Evolutionary conservation across 371 early-diverging fungal species (phyloP).

Genomic region (Dinochytrium kinnereticum): DNA sequence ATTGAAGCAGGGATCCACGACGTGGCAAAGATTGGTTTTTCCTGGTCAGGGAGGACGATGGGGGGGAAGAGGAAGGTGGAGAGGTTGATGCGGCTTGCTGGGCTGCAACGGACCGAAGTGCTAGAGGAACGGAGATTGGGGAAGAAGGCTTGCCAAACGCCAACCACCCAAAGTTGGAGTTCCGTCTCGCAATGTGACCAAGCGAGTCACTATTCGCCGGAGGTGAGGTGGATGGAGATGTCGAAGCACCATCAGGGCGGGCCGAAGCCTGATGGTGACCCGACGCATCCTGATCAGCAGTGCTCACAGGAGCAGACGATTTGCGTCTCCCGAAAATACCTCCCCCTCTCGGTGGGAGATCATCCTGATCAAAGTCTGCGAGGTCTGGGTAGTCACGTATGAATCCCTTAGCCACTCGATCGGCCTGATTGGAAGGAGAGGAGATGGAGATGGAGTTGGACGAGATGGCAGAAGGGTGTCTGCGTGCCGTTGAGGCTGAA

Average conservation of each 20-base stretch:
- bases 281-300: too few species aligned
- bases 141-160: constrained; percentile 9
- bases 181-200: not conserved
- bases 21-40: not conserved
- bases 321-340: too few species aligned
- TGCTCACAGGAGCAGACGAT: too few species aligned
- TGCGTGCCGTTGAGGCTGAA: not conserved
- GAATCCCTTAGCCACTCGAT: not conserved
- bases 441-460: not conserved
- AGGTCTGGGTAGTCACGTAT: constrained; percentile 5
- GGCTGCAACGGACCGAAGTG: constrained; percentile 6
- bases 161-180: constrained; percentile 9
- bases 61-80: not conserved
- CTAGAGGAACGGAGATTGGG: constrained; percentile 10
- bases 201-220: not conserved
- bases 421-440: not conserved
- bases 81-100: not conserved
- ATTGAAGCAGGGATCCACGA: not conserved
- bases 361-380: not conserved
- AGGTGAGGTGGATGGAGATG: not conserved
- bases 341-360: not conserved
- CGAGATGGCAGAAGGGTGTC: not conserved
- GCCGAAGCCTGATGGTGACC: too few species aligned
- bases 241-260: not conserved
- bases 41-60: not conserved